Conservation (phyloP, 208 protist genomes). For the Trichomonas gallinae region DNA sequence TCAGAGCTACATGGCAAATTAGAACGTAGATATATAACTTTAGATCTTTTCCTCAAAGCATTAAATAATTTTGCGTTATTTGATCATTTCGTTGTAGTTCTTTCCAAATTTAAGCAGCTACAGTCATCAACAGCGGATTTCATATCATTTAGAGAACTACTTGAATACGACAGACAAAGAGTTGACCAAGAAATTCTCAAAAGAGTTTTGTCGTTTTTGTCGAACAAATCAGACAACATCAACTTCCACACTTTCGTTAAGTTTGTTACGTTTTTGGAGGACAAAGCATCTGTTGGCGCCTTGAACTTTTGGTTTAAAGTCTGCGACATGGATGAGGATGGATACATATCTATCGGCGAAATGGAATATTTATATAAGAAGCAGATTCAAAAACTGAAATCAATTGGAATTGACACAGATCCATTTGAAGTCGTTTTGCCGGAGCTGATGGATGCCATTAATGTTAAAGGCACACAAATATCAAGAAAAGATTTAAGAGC, state of each 20-base stretch:
- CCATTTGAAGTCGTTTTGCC: background rate
- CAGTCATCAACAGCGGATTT: background rate
- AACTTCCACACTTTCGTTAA: background rate
- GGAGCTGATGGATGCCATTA: background rate
- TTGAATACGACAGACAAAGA: background rate
- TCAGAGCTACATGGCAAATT: background rate
- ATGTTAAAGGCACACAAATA: background rate
- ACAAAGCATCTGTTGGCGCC: background rate
- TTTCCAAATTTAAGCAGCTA: background rate
- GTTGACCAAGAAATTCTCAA: background rate
- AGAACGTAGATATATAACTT: background rate
- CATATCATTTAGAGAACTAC: background rate
- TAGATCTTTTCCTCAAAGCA: background rate
- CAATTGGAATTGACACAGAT: background rate
- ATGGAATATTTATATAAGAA: background rate
- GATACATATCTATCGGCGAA: background rate
- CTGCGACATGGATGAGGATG: conserved; percentile 15
- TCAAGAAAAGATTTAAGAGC: background rate
- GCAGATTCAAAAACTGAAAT: background rate
- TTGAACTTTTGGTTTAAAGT: conserved; percentile 21
- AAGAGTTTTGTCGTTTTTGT: background rate
- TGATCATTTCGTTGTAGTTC: background rate
- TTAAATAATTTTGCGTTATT: background rate
- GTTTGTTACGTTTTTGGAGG: background rate
- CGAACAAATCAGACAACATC: background rate